Evolutionary conservation across 331 rosid genomes (phyloP), one percentile per base, ranked within the genome.

Genomic region (Phaseolus coccineus): DNA sequence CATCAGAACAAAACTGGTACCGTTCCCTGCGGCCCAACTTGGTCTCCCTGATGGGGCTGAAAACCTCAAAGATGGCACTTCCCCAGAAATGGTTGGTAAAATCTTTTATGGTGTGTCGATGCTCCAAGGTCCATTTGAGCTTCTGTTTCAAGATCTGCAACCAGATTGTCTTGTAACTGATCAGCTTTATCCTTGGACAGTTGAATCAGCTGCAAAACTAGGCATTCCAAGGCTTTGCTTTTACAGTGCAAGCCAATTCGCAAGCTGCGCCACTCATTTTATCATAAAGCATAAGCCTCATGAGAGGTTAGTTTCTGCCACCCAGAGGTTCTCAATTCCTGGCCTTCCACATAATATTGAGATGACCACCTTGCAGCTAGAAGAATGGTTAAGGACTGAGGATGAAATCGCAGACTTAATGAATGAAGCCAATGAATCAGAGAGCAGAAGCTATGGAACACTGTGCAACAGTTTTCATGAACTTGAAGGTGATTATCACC

Each of bases 141-240:
- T 13, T 10, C 63, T 77, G 37, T 27, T 89, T 28, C 70, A 40
- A 1, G 80, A 84, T 3, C 33, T 40, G 8, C 62, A 48, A 24
- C 85, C 87, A 0, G 81, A 84, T 51, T 84, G 87, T 46, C 33
- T 88, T 6, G 57, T 88, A 19, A 13, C 84, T 0, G 92, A 86
- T 40, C 56, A 82, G 78, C 55, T 25, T 44, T 74, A 82, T 51
- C 85, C 90, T 33, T 88, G 91, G 91, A 81, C 88, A 0, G 84
- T 65, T 1, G 87, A 86, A 0, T 77, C 81, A 4, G 88, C 90
- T 1, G 63, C 48, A 1, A 77, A 80, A 56, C 62, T 88, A 8
- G 84, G 87, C 7, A 86, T 86, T 50, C 92, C 90, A 16, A 84
- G 92, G 85, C 22, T 88, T 8, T 33, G 77, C 30, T 82, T 63